Conservation (phyloP, 176 grass and related monocot species). For the Sorghum bicolor region Sorghum_bicolor_NCBIv3 NC_012870.2:77482501-77483000, state of each 20-base stretch:
- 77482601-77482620: background rate
- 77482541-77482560: background rate
- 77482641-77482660: background rate
- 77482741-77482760: conserved; percentile 31
- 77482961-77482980: background rate
- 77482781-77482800: conserved; percentile 70
- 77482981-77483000: conserved; percentile 57
- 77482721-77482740: conserved; percentile 67
- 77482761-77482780: conserved; percentile 47
- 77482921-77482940: background rate
- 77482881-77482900: background rate
- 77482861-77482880: background rate
- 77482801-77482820: background rate
- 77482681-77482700: conserved; percentile 41
- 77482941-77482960: background rate
- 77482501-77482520: background rate
- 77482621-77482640: background rate
- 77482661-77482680: background rate
- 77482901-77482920: background rate
- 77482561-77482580: background rate
- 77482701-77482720: conserved; percentile 45
- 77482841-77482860: background rate
- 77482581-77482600: background rate
- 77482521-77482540: background rate
- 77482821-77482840: background rate